A percentile compares a stretch with the other conserved stretches of the same genome.
Evolutionary conservation across 2,329 filamentous ascomycete species (phyloP).

Genomic region (Sporothrix brunneoviolacea): DNA sequence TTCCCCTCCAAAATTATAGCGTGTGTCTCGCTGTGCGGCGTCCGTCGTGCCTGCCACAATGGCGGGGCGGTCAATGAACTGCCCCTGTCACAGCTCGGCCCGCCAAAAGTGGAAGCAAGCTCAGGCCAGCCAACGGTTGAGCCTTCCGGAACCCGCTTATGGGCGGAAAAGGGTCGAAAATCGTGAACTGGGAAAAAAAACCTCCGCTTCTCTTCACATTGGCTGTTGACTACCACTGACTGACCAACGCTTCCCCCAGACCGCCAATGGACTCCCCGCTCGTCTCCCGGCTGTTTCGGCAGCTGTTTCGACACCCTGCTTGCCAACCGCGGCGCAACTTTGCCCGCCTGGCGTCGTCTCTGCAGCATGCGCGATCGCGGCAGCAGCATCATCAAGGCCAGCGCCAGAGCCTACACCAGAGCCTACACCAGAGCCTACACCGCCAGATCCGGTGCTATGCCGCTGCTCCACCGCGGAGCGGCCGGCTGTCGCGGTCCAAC

Average conservation of each 20-base stretch:
- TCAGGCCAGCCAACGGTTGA: constrained; percentile 9
- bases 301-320: constrained; percentile 71
- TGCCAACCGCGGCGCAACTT: constrained; percentile 49
- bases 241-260: not conserved
- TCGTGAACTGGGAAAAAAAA: no score
- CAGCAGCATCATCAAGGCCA: no score
- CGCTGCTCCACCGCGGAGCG: not conserved
- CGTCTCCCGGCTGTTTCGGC: constrained; percentile 64
- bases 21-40: not conserved
- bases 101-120: constrained; percentile 7
- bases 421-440: constrained; percentile 4
- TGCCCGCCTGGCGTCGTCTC: constrained; percentile 30
- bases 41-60: not conserved
- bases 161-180: not conserved
- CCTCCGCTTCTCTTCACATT: no score
- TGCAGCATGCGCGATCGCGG: constrained; percentile 32
- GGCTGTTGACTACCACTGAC: no score
- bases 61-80: not conserved
- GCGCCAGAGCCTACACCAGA: constrained; percentile 18
- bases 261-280: constrained; percentile 18
- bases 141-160: constrained; percentile 8
- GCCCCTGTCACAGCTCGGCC: not conserved
- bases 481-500: constrained; percentile 29
- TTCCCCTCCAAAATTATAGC: constrained; percentile 5
- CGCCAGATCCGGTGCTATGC: constrained; percentile 21